These are phyloP conservation scores for Coprinopsis marcescibilis DNA, from an alignment of 768 basidiomycete species.

Conservation along the genomic window DNA sequence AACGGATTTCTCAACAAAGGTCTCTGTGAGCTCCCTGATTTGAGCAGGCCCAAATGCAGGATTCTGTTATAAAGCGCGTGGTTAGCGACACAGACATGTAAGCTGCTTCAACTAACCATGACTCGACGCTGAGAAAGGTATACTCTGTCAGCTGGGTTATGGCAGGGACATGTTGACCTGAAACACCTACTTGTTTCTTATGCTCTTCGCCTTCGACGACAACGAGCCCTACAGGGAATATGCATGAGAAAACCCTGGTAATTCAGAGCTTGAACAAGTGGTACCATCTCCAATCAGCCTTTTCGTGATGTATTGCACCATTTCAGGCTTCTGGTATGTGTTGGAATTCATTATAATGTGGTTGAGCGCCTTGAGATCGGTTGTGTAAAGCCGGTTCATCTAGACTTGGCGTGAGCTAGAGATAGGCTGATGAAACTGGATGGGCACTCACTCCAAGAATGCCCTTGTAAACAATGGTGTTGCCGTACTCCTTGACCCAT, in stretches of 20 bases:
- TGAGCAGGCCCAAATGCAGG: slow-evolving; percentile 62
- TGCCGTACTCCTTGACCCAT: slow-evolving; percentile 44
- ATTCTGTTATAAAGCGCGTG: slow-evolving; percentile 34
- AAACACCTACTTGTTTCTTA: too few species aligned
- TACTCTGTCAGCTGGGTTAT: too few species aligned
- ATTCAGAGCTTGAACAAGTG: neutral
- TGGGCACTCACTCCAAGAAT: neutral
- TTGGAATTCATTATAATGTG: slow-evolving; percentile 56
- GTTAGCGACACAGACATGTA: neutral
- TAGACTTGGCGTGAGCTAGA: slow-evolving; percentile 10
- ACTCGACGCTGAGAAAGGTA: slow-evolving; percentile 43
- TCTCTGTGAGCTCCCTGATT: slow-evolving; percentile 49
- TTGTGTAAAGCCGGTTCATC: slow-evolving; percentile 43
- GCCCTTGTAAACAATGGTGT: slow-evolving; percentile 34
- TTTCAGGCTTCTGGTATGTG: slow-evolving; percentile 51
- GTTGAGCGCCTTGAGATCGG: slow-evolving; percentile 56
- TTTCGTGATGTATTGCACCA: slow-evolving; percentile 29
- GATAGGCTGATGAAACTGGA: neutral
- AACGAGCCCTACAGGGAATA: slow-evolving; percentile 43
- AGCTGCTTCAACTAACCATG: slow-evolving; percentile 28
- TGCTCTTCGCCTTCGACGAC: slow-evolving; percentile 44
- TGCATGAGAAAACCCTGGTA: neutral
- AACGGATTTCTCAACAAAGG: slow-evolving; percentile 51
- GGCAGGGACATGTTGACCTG: too few species aligned
- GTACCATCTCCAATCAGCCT: slow-evolving; percentile 40